Evolutionary conservation across 176 grass and related monocot species (phyloP).

Genomic region (Triticum monococcum): DNA sequence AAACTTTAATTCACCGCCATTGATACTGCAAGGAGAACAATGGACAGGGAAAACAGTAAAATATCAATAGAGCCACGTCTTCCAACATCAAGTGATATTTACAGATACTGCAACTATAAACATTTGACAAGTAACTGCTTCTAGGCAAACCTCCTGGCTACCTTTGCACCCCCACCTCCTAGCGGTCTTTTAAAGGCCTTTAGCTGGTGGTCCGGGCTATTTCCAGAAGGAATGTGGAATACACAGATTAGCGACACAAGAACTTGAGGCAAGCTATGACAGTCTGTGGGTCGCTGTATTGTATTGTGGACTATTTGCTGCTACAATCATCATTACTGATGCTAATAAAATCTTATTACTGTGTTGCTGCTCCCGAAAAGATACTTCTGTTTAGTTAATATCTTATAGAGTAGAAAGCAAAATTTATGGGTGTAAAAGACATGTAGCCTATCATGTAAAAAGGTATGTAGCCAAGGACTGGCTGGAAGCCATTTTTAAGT

Average conservation of each 20-base stretch:
- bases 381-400: neutral
- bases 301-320: neutral
- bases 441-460: neutral
- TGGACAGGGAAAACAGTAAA: conserved; percentile 8
- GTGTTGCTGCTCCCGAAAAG: neutral
- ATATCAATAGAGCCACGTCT: conserved; percentile 26
- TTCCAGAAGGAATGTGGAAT: neutral
- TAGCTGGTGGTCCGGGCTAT: neutral
- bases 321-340: neutral
- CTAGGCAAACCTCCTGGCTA: neutral
- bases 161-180: neutral
- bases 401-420: neutral
- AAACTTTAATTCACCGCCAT: conserved; percentile 74
- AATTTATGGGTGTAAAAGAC: neutral
- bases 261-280: neutral
- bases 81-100: conserved; percentile 71
- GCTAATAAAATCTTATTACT: neutral
- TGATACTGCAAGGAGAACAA: conserved; percentile 66
- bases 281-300: neutral
- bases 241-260: neutral
- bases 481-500: neutral
- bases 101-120: conserved; percentile 48
- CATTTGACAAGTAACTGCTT: neutral
- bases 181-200: neutral
- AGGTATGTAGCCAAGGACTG: neutral